Percentiles rank a stretch among this genome's conserved stretches.
Conservation (phyloP, 2,329 filamentous ascomycete species). For the Metarhizium brunneum region DNA sequence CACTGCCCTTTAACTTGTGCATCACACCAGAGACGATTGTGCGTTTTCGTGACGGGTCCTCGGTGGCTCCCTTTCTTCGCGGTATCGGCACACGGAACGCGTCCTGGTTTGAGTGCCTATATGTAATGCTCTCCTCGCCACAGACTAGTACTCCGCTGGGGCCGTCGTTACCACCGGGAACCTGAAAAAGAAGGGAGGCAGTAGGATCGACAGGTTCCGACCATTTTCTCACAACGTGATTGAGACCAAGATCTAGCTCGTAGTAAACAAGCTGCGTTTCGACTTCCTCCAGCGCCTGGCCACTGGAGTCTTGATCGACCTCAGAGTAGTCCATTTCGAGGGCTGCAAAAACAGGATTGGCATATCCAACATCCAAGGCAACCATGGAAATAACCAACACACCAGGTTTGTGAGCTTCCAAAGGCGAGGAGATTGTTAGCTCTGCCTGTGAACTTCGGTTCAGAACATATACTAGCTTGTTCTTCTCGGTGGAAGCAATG, state of each 20-base stretch:
- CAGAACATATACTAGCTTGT: constrained; percentile 97
- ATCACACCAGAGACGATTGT: constrained; percentile 86
- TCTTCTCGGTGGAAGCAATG: constrained; percentile 93
- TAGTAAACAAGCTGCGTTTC: constrained; percentile 96
- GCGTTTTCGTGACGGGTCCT: constrained; percentile 86
- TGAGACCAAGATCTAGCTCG: constrained; percentile 90
- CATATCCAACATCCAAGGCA: constrained; percentile 89
- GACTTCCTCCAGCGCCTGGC: constrained; percentile 67
- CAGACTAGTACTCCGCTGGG: constrained; percentile 94
- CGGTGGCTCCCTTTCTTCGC: constrained; percentile 73
- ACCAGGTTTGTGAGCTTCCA: constrained; percentile 91
- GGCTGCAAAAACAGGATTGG: constrained; percentile 92
- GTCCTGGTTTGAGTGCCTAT: constrained; percentile 92
- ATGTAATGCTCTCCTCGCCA: constrained; percentile 88
- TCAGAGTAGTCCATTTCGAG: constrained; percentile 91
- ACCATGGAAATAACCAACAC: constrained; percentile 83
- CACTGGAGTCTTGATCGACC: constrained; percentile 81
- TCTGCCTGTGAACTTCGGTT: constrained; percentile 93
- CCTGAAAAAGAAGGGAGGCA: constrained; percentile 84
- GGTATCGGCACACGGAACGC: constrained; percentile 85
- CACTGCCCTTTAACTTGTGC: constrained; percentile 80
- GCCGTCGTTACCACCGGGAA: constrained; percentile 86
- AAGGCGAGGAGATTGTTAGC: constrained; percentile 90
- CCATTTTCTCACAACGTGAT: constrained; percentile 96
- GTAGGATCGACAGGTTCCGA: constrained; percentile 86